These are phyloP conservation scores for Epichloe festucae DNA, from an alignment of 2,329 filamentous ascomycete species.

Conservation along the genomic window DNA sequence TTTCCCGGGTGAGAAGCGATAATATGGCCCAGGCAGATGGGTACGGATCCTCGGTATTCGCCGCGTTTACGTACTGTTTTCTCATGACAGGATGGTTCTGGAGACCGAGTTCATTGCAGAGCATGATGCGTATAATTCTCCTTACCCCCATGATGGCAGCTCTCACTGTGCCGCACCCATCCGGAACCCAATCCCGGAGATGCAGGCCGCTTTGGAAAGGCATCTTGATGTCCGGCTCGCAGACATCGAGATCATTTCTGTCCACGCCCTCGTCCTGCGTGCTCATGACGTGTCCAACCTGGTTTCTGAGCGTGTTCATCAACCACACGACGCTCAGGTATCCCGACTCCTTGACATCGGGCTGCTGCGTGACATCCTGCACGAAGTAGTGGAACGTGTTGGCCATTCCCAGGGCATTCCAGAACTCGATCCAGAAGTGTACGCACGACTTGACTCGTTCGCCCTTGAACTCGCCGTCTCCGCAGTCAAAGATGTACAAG, in stretches of 20 bases:
- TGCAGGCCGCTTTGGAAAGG: not conserved
- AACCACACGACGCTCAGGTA: slow-evolving; percentile 8
- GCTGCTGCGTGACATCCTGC: slow-evolving; percentile 2
- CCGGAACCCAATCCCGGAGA: slow-evolving; percentile 8
- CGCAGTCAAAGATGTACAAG: slow-evolving; percentile 12
- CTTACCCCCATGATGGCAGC: slow-evolving; percentile 4
- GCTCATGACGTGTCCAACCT: slow-evolving; percentile 7
- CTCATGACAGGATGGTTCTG: slow-evolving; percentile 3
- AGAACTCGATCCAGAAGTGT: slow-evolving; percentile 11
- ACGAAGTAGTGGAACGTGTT: slow-evolving; percentile 11
- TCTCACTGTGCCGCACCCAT: not conserved
- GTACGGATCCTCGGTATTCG: not conserved
- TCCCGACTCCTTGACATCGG: slow-evolving; percentile 5
- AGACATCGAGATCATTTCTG: not conserved
- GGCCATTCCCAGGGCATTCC: slow-evolving; percentile 8
- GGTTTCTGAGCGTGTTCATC: slow-evolving; percentile 9
- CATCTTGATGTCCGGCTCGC: not conserved
- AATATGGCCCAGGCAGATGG: slow-evolving; percentile 3
- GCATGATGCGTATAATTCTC: slow-evolving; percentile 6
- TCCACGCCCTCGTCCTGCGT: not conserved
- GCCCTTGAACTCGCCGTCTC: not conserved
- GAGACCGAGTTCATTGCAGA: slow-evolving; percentile 10
- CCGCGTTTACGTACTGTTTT: not conserved
- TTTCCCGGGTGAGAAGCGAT: not conserved
- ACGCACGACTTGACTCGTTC: slow-evolving; percentile 8